Evolutionary conservation across 2,329 filamentous ascomycete species (phyloP), one percentile per base, ranked within the genome.

Genomic region (Phialocephala subalpina): DNA sequence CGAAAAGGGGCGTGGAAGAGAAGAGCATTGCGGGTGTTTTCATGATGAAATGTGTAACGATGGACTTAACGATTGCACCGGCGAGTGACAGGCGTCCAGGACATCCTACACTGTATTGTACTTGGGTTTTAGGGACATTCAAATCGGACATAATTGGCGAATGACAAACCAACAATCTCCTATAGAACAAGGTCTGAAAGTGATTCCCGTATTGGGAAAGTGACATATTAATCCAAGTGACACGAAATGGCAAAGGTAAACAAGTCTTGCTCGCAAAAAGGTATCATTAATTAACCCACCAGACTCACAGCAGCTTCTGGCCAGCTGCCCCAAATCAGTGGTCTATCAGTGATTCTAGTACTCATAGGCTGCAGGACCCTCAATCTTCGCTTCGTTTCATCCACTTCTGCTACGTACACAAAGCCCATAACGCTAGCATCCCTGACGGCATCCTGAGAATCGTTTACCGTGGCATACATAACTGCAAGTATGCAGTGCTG

Each of bases 401-500:
- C 94, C 3, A 98, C 93, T 68, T 97, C 93, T 0, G 93, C 91
- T 18, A 98, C 92, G 75, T 97, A 97, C 35, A 97, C 86, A 75
- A 97, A 99, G 0, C 96, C 96, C 86, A 97, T 91, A 35, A 98
- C 90, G 63, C 90, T 91, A 8, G 94, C 89, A 72, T 94, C 91
- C 14, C 93, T 87, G 53, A 98, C 89, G 1, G 87, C 86, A 57
- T 92, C 89, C 7, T 91, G 86, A 0, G 86, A 81, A 67, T 96
- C 93, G 56, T 86, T 89, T 0, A 87, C 79, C 1, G 87, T 85
- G 55, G 92, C 93, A 75, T 94, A 89, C 78, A 97, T 93, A 61
- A 99, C 90, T 0, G 95, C 93, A 9, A 98, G 82, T 0, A 97
- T 85, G 76, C 91, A 92, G 75, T 97, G 94, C 68, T 93, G 87